Evolutionary conservation across 208 protist genomes (phyloP), one percentile per base, ranked within the genome.

Genomic region (Crithidia mellificae): DNA sequence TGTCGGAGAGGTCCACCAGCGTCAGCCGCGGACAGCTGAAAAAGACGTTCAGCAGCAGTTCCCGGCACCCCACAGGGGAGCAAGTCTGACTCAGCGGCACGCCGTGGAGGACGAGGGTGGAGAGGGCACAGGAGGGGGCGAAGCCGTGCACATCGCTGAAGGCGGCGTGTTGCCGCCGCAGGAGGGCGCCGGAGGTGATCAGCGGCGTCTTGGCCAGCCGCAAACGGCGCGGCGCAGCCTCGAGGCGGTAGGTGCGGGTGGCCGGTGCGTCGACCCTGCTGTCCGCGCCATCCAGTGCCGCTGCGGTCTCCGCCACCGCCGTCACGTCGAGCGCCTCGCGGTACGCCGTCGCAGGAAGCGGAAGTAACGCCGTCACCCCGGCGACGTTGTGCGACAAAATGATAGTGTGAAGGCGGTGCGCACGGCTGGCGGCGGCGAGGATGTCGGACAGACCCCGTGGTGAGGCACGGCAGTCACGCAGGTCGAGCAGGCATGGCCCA

Each of bases 11-110:
- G 67, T 92, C 80, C 14, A 92, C 30, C 20, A 77, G 30, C 2
- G 68, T 65, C 11, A 95, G 72, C 15, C 52, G 59, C 22, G 67
- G 79, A 58, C 88, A 91, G 67, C 78, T 81, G 64, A 90, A 90
- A 58, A 94, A 87, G 30, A 91, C 46, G 63, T 88, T 91, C 17
- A 88, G 72, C 57, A 94, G 79, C 64, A 94, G 63, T 53, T 90
- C 83, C 22, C 85, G 83, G 57, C 80, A 88, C 19, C 84, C 83
- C 24, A 77, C 59, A 19, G 85, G 81, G 19, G 77, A 83, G 68
- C 85, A 90, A 2, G 78, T 47, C 39, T 79, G 81, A 24, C 80
- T 82, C 9, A 94, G 72, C 43, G 85, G 81, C n/a, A 91, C 78
- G 51, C 77, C 58, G 46, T 77, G 55, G 32, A 91, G 58, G 17